A percentile compares a stretch with the other conserved stretches of the same genome.
Conservation (phyloP, 2,329 filamentous ascomycete genomes). For the Ramularia endophylla region DNA sequence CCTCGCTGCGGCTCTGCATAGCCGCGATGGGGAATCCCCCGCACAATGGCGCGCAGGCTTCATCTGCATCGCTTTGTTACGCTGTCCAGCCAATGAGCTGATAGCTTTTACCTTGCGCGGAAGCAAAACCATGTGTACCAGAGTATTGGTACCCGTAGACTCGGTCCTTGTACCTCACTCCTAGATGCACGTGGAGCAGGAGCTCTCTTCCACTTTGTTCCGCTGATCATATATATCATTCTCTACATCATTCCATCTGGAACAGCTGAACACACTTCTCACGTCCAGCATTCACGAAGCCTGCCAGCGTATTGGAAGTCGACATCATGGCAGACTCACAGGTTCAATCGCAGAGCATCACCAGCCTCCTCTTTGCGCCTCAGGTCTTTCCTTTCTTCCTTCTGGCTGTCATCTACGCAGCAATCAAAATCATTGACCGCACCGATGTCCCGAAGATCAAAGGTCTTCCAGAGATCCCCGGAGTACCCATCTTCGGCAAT, state of each 20-base stretch:
- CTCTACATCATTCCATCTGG: too few species aligned
- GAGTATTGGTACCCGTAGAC: too few species aligned
- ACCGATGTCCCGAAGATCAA: constrained; percentile 47
- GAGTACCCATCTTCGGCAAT: constrained; percentile 43
- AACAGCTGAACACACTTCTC: too few species aligned
- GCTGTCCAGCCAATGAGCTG: constrained; percentile 7
- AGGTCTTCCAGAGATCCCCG: constrained; percentile 42
- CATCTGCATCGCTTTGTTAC: too few species aligned
- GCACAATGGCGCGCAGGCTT: too few species aligned
- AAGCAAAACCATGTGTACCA: constrained; percentile 4
- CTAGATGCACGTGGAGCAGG: background rate
- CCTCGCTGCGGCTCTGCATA: too few species aligned
- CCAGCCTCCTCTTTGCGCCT: constrained; percentile 30
- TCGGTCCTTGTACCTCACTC: too few species aligned
- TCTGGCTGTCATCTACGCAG: constrained; percentile 35
- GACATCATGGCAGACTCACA: constrained; percentile 22
- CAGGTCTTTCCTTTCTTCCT: constrained; percentile 38
- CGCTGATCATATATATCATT: too few species aligned
- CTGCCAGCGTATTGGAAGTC: too few species aligned
- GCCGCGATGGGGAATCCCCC: too few species aligned
- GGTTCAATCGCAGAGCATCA: constrained; percentile 23
- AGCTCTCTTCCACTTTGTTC: too few species aligned
- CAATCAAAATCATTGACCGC: constrained; percentile 38
- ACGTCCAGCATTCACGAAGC: too few species aligned
- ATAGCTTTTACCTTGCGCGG: constrained; percentile 13